phyloP scores from a whole-genome alignment of 108 stramenopile species.

The Skeletonema marinoi region DNA sequence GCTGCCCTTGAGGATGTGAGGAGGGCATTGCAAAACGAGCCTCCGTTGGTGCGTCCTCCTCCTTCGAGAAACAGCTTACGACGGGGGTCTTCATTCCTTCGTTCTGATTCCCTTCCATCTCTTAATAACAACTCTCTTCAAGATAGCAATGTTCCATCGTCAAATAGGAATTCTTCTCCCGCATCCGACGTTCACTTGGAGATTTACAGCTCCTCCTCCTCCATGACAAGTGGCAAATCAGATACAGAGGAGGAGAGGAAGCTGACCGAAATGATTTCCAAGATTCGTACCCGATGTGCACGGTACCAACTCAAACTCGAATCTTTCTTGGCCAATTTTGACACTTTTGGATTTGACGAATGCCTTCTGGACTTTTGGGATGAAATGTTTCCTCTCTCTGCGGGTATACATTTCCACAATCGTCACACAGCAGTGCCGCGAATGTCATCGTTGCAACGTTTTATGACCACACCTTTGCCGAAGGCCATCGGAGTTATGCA shows the following conservation, averaged over 20 bases:
- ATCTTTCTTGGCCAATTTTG: constrained; percentile 31
- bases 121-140: not conserved
- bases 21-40: not conserved
- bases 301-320: constrained; percentile 55
- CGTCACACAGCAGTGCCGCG: constrained; percentile 75
- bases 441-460: constrained; percentile 57
- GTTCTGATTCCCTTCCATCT: constrained; percentile 2
- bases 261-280: not conserved
- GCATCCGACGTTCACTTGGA: constrained; percentile 57
- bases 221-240: constrained; percentile 15
- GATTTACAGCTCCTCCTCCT: constrained; percentile 52
- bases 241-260: not conserved
- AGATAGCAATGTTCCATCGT: not conserved
- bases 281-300: constrained; percentile 29
- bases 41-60: not conserved
- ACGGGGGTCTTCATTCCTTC: not conserved
- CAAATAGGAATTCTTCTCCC: constrained; percentile 14
- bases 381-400: constrained; percentile 66
- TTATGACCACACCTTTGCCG: constrained; percentile 79
- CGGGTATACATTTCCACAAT: constrained; percentile 73
- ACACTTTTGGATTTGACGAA: constrained; percentile 58
- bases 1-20: not conserved
- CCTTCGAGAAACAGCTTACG: not conserved
- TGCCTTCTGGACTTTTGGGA: constrained; percentile 87
- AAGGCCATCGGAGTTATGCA: constrained; percentile 81